Conservation (phyloP, 2,329 filamentous ascomycete species). For the Pseudogymnoascus sp. region DNA sequence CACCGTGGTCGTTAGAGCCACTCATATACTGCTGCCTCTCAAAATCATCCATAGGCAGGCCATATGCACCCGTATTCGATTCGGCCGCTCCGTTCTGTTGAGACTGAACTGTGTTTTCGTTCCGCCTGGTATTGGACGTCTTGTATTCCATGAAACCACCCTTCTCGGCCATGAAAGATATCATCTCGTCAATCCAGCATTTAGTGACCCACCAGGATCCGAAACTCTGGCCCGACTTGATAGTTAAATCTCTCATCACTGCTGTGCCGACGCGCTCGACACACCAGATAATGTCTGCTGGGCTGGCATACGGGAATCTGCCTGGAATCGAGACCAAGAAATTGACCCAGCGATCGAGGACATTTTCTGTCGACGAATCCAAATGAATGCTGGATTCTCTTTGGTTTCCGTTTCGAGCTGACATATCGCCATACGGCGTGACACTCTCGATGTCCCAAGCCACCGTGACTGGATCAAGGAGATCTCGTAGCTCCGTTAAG, state of each 20-base stretch:
- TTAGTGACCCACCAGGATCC: constrained; percentile 95
- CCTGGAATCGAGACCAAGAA: constrained; percentile 62
- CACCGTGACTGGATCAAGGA: constrained; percentile 61
- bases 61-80: constrained; percentile 24
- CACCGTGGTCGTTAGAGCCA: constrained; percentile 10
- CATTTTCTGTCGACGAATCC: constrained; percentile 48
- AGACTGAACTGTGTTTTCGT: background rate
- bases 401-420: constrained; percentile 37
- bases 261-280: constrained; percentile 69
- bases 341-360: constrained; percentile 69
- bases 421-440: constrained; percentile 52
- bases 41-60: constrained; percentile 25
- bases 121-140: constrained; percentile 29
- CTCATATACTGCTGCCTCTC: constrained; percentile 18
- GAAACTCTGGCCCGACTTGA: constrained; percentile 70
- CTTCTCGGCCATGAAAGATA: constrained; percentile 78
- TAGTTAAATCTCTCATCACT: constrained; percentile 72
- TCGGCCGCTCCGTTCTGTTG: constrained; percentile 19
- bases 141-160: constrained; percentile 73
- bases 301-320: constrained; percentile 65
- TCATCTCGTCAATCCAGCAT: constrained; percentile 92
- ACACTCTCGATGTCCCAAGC: constrained; percentile 56
- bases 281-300: constrained; percentile 66
- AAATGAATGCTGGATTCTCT: constrained; percentile 31
- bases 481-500: constrained; percentile 57